Percentiles rank a stretch among this genome's conserved stretches.
phyloP scores from a whole-genome alignment of 805 yeast species.

The Yamadazyma sp. region DNA sequence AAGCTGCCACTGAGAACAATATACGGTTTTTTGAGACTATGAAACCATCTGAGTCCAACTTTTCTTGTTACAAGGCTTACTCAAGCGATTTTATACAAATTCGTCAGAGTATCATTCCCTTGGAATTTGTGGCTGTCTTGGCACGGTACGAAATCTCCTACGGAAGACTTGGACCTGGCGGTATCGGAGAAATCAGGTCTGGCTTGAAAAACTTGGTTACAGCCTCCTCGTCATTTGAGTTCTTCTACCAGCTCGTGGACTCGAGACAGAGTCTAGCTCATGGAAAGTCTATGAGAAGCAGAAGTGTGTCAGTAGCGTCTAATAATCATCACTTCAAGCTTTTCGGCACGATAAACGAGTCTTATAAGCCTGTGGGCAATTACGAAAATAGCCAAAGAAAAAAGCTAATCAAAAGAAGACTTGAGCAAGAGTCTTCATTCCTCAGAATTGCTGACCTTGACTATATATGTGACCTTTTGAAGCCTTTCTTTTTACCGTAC shows the following conservation, averaged over 20 bases:
- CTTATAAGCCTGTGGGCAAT: constrained; percentile 30
- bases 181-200: constrained; percentile 26
- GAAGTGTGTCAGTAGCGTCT: constrained; percentile 11
- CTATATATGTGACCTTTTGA: constrained; percentile 21
- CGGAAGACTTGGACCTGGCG: constrained; percentile 29
- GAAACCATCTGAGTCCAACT: constrained; percentile 28
- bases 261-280: constrained; percentile 25
- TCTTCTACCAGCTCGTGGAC: constrained; percentile 28
- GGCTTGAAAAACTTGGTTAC: constrained; percentile 23
- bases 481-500: constrained; percentile 18
- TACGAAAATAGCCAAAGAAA: constrained; percentile 24
- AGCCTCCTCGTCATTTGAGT: constrained; percentile 24
- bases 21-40: constrained; percentile 22
- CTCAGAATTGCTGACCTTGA: constrained; percentile 26
- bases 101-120: constrained; percentile 19
- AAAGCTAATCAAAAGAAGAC: constrained; percentile 19
- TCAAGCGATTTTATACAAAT: constrained; percentile 19
- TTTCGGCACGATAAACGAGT: constrained; percentile 25
- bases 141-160: constrained; percentile 25
- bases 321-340: constrained; percentile 20
- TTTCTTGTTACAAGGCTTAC: constrained; percentile 22
- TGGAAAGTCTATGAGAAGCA: constrained; percentile 18
- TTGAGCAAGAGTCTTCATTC: constrained; percentile 16
- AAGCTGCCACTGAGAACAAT: constrained; percentile 20
- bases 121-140: constrained; percentile 21